Conservation (phyloP, 352 stramenopile species). For the Globisporangium alternatum region DNA sequence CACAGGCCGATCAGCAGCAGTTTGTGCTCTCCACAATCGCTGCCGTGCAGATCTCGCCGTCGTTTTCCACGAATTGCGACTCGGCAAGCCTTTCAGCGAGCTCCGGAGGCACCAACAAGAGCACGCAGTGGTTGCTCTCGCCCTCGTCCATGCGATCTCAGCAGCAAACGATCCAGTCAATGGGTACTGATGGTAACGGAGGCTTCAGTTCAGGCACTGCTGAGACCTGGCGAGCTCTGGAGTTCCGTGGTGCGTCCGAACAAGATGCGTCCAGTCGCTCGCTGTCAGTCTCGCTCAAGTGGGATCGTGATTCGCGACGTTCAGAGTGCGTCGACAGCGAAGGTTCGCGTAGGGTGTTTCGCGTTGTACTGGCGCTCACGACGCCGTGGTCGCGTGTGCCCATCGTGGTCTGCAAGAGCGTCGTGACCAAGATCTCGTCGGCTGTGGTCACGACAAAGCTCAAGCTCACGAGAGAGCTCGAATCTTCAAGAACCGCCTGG, state of each 20-base stretch:
- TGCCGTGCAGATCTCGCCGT: constrained; percentile 38
- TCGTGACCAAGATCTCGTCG: constrained; percentile 62
- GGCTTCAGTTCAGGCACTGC: background rate
- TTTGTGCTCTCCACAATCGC: constrained; percentile 47
- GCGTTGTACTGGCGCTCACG: constrained; percentile 50
- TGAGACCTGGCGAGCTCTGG: constrained; percentile 36
- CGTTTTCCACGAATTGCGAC: constrained; percentile 20
- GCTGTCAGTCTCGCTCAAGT: constrained; percentile 46
- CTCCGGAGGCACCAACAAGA: constrained; percentile 24
- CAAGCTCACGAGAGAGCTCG: constrained; percentile 46
- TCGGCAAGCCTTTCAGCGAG: constrained; percentile 12
- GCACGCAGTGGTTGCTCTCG: constrained; percentile 37
- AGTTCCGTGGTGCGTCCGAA: constrained; percentile 27
- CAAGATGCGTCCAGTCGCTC: constrained; percentile 49
- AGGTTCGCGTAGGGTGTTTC: constrained; percentile 56
- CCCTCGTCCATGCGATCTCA: constrained; percentile 14
- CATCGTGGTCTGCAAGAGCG: constrained; percentile 63
- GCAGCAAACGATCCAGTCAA: background rate
- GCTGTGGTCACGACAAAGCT: constrained; percentile 40
- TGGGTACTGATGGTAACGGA: background rate
- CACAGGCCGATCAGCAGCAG: constrained; percentile 57
- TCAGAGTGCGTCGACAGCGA: constrained; percentile 33
- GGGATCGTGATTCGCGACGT: constrained; percentile 31
- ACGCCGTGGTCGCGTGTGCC: constrained; percentile 47
- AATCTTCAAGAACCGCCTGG: constrained; percentile 53